Evolutionary conservation across 768 basidiomycete genomes (phyloP).

Genomic region (Naganishia vaughanmartiniae): DNA sequence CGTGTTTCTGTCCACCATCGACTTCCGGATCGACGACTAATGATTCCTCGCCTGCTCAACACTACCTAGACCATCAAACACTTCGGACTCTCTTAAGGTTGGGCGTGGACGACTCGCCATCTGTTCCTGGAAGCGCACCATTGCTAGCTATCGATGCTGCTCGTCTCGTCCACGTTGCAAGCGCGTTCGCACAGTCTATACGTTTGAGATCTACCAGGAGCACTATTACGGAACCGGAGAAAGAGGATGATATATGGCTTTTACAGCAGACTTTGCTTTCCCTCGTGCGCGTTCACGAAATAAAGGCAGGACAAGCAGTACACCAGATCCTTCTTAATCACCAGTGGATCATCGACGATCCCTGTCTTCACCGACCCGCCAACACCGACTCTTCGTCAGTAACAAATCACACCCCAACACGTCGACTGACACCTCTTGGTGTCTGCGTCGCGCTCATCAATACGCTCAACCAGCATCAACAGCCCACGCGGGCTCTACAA

Average conservation of each 20-base stretch:
- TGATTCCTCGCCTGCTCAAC: background rate
- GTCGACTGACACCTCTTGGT: conserved; percentile 4
- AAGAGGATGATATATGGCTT: background rate
- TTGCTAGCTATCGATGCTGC: background rate
- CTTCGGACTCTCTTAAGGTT: background rate
- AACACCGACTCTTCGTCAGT: background rate
- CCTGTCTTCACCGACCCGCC: background rate
- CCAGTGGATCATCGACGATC: conserved; percentile 5
- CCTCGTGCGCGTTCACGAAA: background rate
- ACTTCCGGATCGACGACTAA: background rate
- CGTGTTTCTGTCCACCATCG: background rate
- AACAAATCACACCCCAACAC: background rate
- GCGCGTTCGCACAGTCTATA: background rate
- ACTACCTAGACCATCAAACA: background rate
- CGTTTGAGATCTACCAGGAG: background rate
- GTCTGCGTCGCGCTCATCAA: conserved; percentile 13
- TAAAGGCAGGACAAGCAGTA: background rate
- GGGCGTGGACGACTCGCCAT: background rate
- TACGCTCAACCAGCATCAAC: background rate
- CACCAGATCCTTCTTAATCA: background rate
- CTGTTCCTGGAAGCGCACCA: background rate
- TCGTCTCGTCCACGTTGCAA: background rate
- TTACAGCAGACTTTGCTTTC: background rate
- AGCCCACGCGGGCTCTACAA: background rate
- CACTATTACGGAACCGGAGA: background rate